Conservation (phyloP, 352 stramenopile genomes). For the Phytophthora multivora region DNA sequence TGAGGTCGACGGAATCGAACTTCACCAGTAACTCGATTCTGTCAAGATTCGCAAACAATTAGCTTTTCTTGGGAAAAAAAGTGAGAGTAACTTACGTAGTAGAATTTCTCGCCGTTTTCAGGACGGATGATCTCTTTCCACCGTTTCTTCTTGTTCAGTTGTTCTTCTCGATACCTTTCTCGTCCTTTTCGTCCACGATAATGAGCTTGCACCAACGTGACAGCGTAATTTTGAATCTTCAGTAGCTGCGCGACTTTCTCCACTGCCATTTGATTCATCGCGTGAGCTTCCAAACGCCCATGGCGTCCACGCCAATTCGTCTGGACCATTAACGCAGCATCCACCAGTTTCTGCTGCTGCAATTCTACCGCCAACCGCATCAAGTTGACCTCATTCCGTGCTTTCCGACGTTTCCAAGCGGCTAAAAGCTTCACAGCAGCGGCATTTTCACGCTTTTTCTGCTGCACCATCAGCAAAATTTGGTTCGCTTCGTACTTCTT, state of each 20-base stretch:
- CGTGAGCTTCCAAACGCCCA: slow-evolving; percentile 33
- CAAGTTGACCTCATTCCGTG: slow-evolving; percentile 40
- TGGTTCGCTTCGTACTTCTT: slow-evolving; percentile 48
- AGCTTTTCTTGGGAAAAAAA: not conserved
- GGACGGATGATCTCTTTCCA: slow-evolving; percentile 93
- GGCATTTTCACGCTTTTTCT: slow-evolving; percentile 42
- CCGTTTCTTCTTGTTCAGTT: slow-evolving; percentile 71
- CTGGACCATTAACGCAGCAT: slow-evolving; percentile 52
- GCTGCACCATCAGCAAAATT: slow-evolving; percentile 40
- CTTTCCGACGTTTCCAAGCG: slow-evolving; percentile 65
- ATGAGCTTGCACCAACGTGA: slow-evolving; percentile 76
- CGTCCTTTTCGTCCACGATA: slow-evolving; percentile 78
- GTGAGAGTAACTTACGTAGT: slow-evolving; percentile 70
- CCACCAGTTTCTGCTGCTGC: slow-evolving; percentile 35
- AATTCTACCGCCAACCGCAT: slow-evolving; percentile 47
- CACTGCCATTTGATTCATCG: slow-evolving; percentile 37
- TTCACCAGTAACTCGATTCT: slow-evolving; percentile 94
- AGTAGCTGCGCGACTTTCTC: slow-evolving; percentile 51
- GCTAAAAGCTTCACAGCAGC: slow-evolving; percentile 60
- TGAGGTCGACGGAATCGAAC: slow-evolving; percentile 91
- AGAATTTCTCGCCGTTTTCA: slow-evolving; percentile 82
- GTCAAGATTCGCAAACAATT: slow-evolving; percentile 4
- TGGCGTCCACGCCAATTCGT: slow-evolving; percentile 51
- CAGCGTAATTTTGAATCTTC: slow-evolving; percentile 67
- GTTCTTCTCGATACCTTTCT: slow-evolving; percentile 53